Evolutionary conservation across 768 basidiomycete species (phyloP).

Genomic region (Suillus subluteus): DNA sequence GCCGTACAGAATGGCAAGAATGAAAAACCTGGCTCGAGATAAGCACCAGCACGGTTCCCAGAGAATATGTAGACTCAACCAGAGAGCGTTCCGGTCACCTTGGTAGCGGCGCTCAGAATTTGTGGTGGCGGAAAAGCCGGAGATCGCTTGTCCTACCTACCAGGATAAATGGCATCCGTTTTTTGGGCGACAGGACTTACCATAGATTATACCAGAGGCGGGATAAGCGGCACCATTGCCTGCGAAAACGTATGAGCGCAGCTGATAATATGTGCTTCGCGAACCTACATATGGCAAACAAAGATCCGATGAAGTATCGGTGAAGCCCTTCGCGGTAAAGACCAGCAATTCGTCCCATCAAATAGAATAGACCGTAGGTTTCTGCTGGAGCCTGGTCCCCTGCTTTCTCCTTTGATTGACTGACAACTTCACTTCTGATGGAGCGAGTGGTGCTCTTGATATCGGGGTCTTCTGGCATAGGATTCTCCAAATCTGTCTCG

Average conservation of each 20-base stretch:
- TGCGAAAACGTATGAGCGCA: constrained; percentile 1
- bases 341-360: constrained; percentile 41
- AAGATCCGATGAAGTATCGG: constrained; percentile 40
- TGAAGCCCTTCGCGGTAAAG: constrained; percentile 43
- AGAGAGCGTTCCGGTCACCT: constrained; percentile 9
- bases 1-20: constrained; percentile 40
- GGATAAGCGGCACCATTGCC: constrained; percentile 33
- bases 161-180: not conserved
- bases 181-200: constrained; percentile 21
- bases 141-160: not conserved
- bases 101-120: constrained; percentile 1
- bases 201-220: constrained; percentile 37
- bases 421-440: constrained; percentile 20
- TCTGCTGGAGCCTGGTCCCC: not conserved
- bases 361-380: constrained; percentile 34
- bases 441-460: constrained; percentile 20
- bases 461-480: constrained; percentile 37
- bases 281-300: constrained; percentile 35
- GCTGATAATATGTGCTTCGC: not conserved
- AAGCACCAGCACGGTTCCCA: constrained; percentile 33
- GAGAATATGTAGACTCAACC: constrained; percentile 26
- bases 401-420: not conserved
- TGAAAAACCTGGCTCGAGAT: constrained; percentile 37
- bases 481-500: constrained; percentile 23
- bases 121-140: constrained; percentile 17